Conservation (phyloP, 1,139 yeast genomes). For the Taphrina pruni region DNA sequence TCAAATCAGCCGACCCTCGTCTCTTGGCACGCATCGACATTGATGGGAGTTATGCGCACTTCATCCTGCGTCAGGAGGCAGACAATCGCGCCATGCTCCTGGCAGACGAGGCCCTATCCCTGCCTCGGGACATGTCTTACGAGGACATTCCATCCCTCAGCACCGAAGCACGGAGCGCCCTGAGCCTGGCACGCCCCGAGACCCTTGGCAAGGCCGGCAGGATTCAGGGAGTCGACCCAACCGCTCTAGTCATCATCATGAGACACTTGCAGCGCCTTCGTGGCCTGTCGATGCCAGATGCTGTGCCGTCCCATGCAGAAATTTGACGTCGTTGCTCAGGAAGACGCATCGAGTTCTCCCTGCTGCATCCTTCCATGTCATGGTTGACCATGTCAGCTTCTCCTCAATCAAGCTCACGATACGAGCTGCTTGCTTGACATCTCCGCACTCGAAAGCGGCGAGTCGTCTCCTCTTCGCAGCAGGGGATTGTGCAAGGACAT, state of each 20-base stretch:
- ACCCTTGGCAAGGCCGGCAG: constrained; percentile 95
- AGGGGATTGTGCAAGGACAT: not conserved
- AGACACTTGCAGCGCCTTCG: constrained; percentile 28
- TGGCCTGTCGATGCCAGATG: not conserved
- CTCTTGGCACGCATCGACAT: constrained; percentile 66
- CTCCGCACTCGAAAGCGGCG: constrained; percentile 32
- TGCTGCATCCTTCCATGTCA: constrained; percentile 36
- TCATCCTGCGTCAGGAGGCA: constrained; percentile 72
- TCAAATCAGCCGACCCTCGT: constrained; percentile 4
- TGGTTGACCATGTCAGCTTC: constrained; percentile 1
- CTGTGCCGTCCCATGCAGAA: not conserved
- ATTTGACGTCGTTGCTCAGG: constrained; percentile 7
- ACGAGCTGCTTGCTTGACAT: constrained; percentile 29
- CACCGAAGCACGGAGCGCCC: constrained; percentile 71
- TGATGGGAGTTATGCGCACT: constrained; percentile 83
- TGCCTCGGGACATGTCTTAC: constrained; percentile 74
- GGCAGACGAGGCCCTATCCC: constrained; percentile 67
- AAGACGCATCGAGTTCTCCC: constrained; percentile 30
- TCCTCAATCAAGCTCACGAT: constrained; percentile 5
- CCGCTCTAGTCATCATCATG: constrained; percentile 51
- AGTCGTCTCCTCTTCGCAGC: not conserved
- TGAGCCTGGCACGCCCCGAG: constrained; percentile 79
- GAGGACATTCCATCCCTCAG: constrained; percentile 62
- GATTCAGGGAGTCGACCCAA: constrained; percentile 90
- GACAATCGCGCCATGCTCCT: constrained; percentile 78